These are phyloP conservation scores for Blastocystis sp. DNA, from an alignment of 352 stramenopile genomes.

Conservation along the genomic window DNA sequence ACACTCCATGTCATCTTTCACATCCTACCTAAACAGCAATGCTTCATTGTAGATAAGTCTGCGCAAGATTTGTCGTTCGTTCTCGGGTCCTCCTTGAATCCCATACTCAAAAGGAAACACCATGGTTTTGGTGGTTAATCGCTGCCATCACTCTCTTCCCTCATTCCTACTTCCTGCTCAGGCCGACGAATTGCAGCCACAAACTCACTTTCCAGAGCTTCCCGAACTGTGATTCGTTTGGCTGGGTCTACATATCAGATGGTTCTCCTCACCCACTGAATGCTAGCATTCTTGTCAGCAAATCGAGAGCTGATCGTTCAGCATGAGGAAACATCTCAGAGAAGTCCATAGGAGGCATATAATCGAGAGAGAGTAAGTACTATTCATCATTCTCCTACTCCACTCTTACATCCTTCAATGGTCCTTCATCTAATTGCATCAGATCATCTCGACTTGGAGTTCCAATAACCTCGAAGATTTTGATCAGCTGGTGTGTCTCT, in stretches of 20 bases:
- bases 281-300: slow-evolving; percentile 76
- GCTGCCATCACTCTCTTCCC: background rate
- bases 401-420: slow-evolving; percentile 40
- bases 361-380: slow-evolving; percentile 39
- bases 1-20: background rate
- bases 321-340: slow-evolving; percentile 70
- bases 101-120: slow-evolving; percentile 57
- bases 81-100: background rate
- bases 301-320: slow-evolving; percentile 72
- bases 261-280: slow-evolving; percentile 66
- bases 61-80: slow-evolving; percentile 25
- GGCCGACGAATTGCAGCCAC: background rate
- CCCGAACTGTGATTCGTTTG: slow-evolving; percentile 88
- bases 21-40: slow-evolving; percentile 2
- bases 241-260: slow-evolving; percentile 74
- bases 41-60: slow-evolving; percentile 60
- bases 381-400: background rate
- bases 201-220: slow-evolving; percentile 72
- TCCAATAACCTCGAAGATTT: slow-evolving; percentile 66
- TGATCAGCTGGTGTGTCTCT: slow-evolving; percentile 64
- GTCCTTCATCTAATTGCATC: slow-evolving; percentile 30
- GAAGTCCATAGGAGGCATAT: slow-evolving; percentile 63
- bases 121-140: background rate
- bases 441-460: slow-evolving; percentile 57
- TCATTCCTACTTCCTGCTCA: background rate